Conservation (phyloP, 2,329 filamentous ascomycete species). For the Stromatinia cepivora region DNA sequence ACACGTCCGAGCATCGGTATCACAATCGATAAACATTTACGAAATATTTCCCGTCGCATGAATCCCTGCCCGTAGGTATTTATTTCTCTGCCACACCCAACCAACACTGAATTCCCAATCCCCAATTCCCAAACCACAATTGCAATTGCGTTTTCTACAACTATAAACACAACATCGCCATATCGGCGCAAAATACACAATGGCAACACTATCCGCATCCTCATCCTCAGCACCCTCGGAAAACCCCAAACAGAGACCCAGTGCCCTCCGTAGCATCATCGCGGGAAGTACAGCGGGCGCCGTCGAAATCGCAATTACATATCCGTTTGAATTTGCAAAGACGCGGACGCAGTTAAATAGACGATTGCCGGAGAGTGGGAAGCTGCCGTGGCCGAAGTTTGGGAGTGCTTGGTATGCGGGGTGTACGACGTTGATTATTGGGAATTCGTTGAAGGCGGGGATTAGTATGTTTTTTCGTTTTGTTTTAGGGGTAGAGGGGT, state of each 20-base stretch:
- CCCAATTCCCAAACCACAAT: not conserved
- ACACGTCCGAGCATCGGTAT: slow-evolving; percentile 2
- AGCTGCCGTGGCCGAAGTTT: slow-evolving; percentile 92
- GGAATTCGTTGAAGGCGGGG: slow-evolving; percentile 94
- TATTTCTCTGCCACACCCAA: too few species aligned
- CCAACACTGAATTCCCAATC: not conserved
- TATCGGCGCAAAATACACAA: not conserved
- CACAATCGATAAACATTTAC: not conserved
- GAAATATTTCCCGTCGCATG: not conserved
- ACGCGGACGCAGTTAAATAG: slow-evolving; percentile 92
- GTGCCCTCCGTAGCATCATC: slow-evolving; percentile 82
- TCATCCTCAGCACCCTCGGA: slow-evolving; percentile 28
- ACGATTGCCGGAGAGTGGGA: slow-evolving; percentile 75
- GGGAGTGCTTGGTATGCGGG: slow-evolving; percentile 96
- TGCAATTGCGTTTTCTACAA: not conserved
- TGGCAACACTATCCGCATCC: slow-evolving; percentile 19
- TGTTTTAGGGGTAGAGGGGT: not conserved
- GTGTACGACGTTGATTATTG: slow-evolving; percentile 94
- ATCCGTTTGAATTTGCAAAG: slow-evolving; percentile 95
- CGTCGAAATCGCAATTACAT: slow-evolving; percentile 75
- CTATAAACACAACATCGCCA: not conserved
- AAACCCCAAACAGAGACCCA: slow-evolving; percentile 58
- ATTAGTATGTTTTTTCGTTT: slow-evolving; percentile 64
- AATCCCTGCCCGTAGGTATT: slow-evolving; percentile 2
- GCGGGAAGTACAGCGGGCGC: slow-evolving; percentile 93